Evolutionary conservation across 2,329 filamentous ascomycete species (phyloP), one percentile per base, ranked within the genome.

Genomic region (Lomentospora prolificans): DNA sequence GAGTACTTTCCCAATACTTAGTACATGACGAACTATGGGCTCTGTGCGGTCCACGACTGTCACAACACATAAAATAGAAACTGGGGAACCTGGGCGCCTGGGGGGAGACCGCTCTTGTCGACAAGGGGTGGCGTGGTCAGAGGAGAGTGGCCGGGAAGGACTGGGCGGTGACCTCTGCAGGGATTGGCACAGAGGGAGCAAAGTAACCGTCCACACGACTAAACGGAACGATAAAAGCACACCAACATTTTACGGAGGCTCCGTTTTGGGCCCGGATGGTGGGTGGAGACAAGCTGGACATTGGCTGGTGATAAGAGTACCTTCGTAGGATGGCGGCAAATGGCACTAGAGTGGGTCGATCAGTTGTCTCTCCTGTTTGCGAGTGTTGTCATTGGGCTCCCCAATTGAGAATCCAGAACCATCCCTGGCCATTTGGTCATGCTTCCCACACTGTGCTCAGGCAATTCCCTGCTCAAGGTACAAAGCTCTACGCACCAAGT

Each of bases 281-380:
- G 51, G 25, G 41, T 28, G 25, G 53, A 8, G 27, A 14, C 12
- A 3, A n/a, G 39, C 17, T 22, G 17, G 36, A 8, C 41, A 55
- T 55, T 55, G 41, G 53, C 28, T 33, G 41, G 53, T 44, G 39
- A 50, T 55, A 24, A 33, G 36, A 22, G 22, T n/a, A n/a, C n/a
- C n/a, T n/a, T n/a, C n/a, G n/a, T 12, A 55, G 41, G 41, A 55
- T 31, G 53, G 53, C 41, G 53, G 41, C 53, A 55, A 44, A 25
- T 36, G 41, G 53, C 28, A 44, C 41, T 44, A 27, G 53, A 55
- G 53, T 50, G 53, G 53, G 53, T 41, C 39, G 53, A 55, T 55
- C 28, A 33, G 41, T 44, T 55, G 53, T 30, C 28, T 30, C 51
- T 54, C 52, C 10, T 54, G 52, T 54, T 54, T 41, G 36, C 39